These are phyloP conservation scores for Diaporthe eres DNA, from an alignment of 2,329 filamentous ascomycete genomes.

Conservation along the genomic window DNA sequence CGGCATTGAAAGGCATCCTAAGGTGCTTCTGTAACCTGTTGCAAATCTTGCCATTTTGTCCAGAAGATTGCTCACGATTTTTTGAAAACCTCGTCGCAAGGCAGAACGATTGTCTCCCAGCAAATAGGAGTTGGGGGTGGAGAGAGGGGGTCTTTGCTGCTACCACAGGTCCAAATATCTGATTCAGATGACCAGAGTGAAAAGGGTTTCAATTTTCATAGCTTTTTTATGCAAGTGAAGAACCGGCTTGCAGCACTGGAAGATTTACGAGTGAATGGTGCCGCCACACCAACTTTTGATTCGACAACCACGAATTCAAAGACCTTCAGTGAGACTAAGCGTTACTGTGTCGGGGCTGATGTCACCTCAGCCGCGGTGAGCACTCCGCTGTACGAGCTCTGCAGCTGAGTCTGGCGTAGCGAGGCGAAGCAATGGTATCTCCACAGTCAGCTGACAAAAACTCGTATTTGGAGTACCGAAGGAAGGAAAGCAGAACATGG, in stretches of 20 bases:
- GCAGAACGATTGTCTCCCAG: too few species aligned
- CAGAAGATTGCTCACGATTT: too few species aligned
- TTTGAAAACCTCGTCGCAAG: too few species aligned
- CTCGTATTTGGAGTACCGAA: conserved; percentile 9
- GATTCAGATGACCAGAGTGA: not conserved
- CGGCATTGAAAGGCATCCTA: too few species aligned
- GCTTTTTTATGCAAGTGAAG: not conserved
- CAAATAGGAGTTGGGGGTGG: too few species aligned
- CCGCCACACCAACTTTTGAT: not conserved
- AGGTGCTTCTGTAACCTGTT: too few species aligned
- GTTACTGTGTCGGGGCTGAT: not conserved
- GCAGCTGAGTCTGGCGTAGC: not conserved
- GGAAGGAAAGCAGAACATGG: not conserved
- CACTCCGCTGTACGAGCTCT: not conserved
- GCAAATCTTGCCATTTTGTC: too few species aligned
- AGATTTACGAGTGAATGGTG: not conserved
- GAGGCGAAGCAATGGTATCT: not conserved
- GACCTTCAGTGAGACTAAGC: not conserved
- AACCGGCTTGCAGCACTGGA: not conserved
- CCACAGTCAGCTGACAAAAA: conserved; percentile 19
- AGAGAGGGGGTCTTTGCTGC: too few species aligned
- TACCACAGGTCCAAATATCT: too few species aligned
- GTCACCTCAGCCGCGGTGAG: not conserved
- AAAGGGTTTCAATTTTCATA: not conserved
- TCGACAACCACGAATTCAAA: not conserved